Base-by-base conservation (phyloP, 768 basidiomycete genomes). In the Boletus subcaerulescens region DNA sequence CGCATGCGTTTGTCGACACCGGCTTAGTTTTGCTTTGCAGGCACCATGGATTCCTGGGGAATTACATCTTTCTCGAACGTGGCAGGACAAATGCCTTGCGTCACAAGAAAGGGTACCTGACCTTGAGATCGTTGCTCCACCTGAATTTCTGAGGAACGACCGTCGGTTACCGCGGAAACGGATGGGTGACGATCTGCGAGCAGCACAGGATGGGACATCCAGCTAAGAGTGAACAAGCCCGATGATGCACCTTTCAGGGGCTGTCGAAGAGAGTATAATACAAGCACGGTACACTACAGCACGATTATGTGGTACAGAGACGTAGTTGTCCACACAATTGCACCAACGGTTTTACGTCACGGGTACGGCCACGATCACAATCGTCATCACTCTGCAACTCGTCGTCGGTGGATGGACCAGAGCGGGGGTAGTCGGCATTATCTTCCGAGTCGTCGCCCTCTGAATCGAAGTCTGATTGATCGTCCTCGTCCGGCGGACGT, bases 21-120 rank as follows among this genome's bases (percentile, higher is more conserved):
- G 6, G 11, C 45, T 50, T 29, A 35, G 29, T 43, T 24, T 56
- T 52, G 5, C 29, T 45, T 49, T 17, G 17, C 59, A 82, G 80
- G 75, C 80, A 32, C 79, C 81, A 10, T 71, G 70, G 63, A 52
- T 77, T 35, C 78, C 76, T 13, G 60, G 59, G 7, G 55, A 55
- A 29, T 64, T 64, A 14, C 57, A 62, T n/a, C 56, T 67, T 17
- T 17, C 50, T 35, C 55, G 73, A 18, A 65, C 55, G 35, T 82
- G 77, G 76, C 76, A 80, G 24, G 61, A 61, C 11, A 55, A 62
- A 14, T 63, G 67, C 4, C 65, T 82, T 45, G 79, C 79, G 13
- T 48, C 58, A 31, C 74, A 70, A 49, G 40, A 55, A 18, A 57
- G 60, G 24, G 64, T 81, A 29, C 80, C 81, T 1, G 76, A 68